Evolutionary conservation across 768 basidiomycete species (phyloP).

Genomic region (Boletus huronensis): DNA sequence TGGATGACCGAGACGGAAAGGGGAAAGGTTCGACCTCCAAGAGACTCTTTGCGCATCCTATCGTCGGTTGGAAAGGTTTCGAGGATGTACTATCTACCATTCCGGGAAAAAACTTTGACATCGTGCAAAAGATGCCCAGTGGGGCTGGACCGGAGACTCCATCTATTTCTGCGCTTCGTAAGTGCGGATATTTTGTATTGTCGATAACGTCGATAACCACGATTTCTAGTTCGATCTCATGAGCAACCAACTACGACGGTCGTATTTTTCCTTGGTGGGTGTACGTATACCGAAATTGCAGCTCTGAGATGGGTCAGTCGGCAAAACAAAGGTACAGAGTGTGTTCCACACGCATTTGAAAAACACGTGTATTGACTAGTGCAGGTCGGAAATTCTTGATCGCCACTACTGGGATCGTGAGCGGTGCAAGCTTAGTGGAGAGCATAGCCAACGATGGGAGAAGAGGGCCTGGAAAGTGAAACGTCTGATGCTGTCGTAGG

Average conservation of each 20-base stretch:
- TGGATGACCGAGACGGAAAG: constrained; percentile 37
- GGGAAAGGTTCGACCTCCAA: constrained; percentile 37
- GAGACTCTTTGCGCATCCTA: constrained; percentile 82
- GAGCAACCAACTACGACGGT: constrained; percentile 78
- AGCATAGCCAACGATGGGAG: constrained; percentile 51
- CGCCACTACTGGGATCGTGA: constrained; percentile 89
- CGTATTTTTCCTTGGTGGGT: constrained; percentile 96
- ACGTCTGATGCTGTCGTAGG: constrained; percentile 32
- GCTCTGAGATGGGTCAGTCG: constrained; percentile 89
- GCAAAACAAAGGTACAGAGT: constrained; percentile 69
- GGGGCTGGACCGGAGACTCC: constrained; percentile 26
- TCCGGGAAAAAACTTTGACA: constrained; percentile 85
- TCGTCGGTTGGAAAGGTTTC: constrained; percentile 96
- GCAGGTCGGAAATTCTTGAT: constrained; percentile 85
- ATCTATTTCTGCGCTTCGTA: constrained; percentile 33
- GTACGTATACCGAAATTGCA: constrained; percentile 96
- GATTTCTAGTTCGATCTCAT: constrained; percentile 40
- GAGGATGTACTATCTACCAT: constrained; percentile 83
- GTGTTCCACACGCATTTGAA: neutral
- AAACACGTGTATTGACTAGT: constrained; percentile 10
- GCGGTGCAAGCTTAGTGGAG: constrained; percentile 69
- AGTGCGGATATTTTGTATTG: constrained; percentile 20
- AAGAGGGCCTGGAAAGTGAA: constrained; percentile 33
- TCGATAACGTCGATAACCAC: neutral
- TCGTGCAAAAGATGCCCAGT: constrained; percentile 46